Percentiles rank a stretch among this genome's conserved stretches.
Evolutionary conservation across 306 rosid genomes (phyloP).

Genomic region (Rubus parviflorus): DNA sequence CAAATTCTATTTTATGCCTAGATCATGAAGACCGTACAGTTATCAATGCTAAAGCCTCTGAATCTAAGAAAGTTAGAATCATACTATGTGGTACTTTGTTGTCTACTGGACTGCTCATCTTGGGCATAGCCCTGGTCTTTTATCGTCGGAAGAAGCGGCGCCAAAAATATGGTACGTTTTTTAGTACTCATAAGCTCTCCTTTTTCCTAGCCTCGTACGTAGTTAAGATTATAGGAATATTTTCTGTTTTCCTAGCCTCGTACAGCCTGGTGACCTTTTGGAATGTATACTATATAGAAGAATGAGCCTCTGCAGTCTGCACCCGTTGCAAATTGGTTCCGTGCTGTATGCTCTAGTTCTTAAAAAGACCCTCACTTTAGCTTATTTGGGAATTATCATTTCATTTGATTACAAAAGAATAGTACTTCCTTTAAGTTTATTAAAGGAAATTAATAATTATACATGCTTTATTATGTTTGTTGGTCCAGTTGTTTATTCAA

Average conservation of each 20-base stretch:
- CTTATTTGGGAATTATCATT: no score
- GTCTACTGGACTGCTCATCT: background rate
- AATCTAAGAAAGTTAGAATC: background rate
- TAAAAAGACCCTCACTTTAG: no score
- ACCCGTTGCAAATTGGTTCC: no score
- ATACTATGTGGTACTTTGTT: background rate
- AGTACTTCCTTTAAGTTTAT: background rate
- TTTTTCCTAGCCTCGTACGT: background rate
- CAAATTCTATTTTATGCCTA: background rate
- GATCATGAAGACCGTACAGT: background rate
- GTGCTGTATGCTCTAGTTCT: no score
- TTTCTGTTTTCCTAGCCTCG: no score
- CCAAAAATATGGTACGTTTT: background rate
- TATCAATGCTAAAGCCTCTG: background rate
- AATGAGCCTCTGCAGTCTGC: no score
- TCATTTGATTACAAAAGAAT: no score
- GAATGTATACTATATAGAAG: no score
- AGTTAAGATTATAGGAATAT: background rate
- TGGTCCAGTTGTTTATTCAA: background rate
- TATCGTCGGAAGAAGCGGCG: background rate
- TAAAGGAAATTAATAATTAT: background rate
- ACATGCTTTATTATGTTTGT: background rate
- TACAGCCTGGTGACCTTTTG: no score
- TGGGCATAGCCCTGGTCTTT: constrained; percentile 2
- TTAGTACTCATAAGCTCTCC: background rate